Evolutionary conservation across 139 green algal species (phyloP).

Genomic region (Auxenochlorella pyrenoidosa): DNA sequence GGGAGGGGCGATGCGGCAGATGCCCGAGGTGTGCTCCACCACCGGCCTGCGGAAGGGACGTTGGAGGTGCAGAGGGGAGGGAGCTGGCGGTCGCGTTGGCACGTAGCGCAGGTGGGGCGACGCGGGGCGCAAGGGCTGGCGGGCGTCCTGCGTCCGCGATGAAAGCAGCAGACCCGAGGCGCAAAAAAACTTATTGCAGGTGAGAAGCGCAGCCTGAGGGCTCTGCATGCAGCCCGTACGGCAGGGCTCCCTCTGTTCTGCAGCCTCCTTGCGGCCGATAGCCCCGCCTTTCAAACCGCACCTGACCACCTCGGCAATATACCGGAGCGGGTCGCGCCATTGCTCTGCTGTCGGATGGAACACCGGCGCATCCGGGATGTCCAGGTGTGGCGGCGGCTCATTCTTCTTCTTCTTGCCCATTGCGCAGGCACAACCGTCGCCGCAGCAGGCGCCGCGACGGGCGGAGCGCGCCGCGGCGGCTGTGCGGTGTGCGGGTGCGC

Average conservation of each 20-base stretch:
- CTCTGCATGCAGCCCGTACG: no score
- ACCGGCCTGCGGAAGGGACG: slow-evolving; percentile 3
- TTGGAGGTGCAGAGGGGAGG: background rate
- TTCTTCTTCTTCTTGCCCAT: slow-evolving; percentile 24
- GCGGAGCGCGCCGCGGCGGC: no score
- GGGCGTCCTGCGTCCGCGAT: no score
- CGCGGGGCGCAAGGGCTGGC: no score
- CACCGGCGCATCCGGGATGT: slow-evolving; percentile 58
- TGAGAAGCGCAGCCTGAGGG: no score
- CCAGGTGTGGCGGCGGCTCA: slow-evolving; percentile 9
- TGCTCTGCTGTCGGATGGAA: slow-evolving; percentile 78
- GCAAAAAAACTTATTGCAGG: no score
- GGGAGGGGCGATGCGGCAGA: slow-evolving; percentile 74
- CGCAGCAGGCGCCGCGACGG: no score
- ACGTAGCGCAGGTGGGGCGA: no score
- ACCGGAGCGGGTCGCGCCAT: slow-evolving; percentile 76
- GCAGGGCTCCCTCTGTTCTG: no score
- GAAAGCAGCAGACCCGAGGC: no score
- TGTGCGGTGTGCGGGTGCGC: no score
- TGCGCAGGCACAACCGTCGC: background rate
- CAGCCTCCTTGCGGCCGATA: no score
- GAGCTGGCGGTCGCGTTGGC: background rate
- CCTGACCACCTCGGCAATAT: slow-evolving; percentile 70
- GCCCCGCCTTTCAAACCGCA: background rate
- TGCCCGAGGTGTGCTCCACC: slow-evolving; percentile 30